Evolutionary conservation across 1,139 yeast species (phyloP).

Genomic region (Scheffersomyces segobiensis): DNA sequence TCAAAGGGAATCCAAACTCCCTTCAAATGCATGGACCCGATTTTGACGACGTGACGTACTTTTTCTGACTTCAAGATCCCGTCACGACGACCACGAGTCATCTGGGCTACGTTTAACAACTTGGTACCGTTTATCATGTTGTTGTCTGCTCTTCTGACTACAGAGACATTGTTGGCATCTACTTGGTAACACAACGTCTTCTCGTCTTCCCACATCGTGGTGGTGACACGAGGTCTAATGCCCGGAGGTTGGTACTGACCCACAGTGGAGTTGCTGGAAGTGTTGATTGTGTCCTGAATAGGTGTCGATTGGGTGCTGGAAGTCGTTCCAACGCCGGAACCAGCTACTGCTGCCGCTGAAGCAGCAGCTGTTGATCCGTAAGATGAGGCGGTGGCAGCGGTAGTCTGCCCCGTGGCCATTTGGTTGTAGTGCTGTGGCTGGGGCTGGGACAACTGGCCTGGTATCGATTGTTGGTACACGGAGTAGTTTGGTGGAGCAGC

Average conservation of each 20-base stretch:
- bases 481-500: constrained; percentile 13
- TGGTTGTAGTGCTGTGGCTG: constrained; percentile 7
- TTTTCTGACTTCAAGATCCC: constrained; percentile 90
- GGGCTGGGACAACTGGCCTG: constrained; percentile 12
- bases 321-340: constrained; percentile 9
- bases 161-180: constrained; percentile 87
- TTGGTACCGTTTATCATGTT: constrained; percentile 97
- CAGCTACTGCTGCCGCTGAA: constrained; percentile 9
- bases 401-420: constrained; percentile 7
- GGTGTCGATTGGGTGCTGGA: constrained; percentile 11
- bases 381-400: constrained; percentile 1
- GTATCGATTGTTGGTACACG: constrained; percentile 14
- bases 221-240: constrained; percentile 81
- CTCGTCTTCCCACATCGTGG: constrained; percentile 98
- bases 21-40: constrained; percentile 95
- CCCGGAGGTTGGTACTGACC: constrained; percentile 55
- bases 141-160: constrained; percentile 88
- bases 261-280: constrained; percentile 33
- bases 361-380: constrained; percentile 9
- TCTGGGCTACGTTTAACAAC: constrained; percentile 85
- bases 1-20: constrained; percentile 99
- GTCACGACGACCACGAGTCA: constrained; percentile 95
- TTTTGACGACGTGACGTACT: constrained; percentile 87
- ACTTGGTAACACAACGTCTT: constrained; percentile 93
- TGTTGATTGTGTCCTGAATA: constrained; percentile 15